phyloP scores from a whole-genome alignment of 2,329 filamentous ascomycete genomes.

The Trichoderma aggressivum region DNA sequence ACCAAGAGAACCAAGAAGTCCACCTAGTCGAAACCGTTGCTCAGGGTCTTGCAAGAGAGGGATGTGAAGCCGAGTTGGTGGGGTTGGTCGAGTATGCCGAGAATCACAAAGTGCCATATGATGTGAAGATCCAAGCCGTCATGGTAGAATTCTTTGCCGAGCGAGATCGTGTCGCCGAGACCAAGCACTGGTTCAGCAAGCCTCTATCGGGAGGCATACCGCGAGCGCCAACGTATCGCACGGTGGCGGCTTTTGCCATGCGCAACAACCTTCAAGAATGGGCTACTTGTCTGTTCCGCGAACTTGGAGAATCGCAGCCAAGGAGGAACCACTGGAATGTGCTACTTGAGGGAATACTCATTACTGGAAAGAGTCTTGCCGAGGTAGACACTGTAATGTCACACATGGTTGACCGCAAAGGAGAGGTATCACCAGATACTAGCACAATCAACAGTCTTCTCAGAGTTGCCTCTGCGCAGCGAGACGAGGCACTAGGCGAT shows the following conservation, averaged over 20 bases:
- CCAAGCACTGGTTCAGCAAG: conserved; percentile 65
- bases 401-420: conserved; percentile 64
- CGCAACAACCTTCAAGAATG: conserved; percentile 59
- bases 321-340: conserved; percentile 65
- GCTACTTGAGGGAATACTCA: conserved; percentile 69
- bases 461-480: conserved; percentile 64
- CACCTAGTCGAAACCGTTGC: conserved; percentile 30
- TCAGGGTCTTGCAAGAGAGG: conserved; percentile 59
- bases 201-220: conserved; percentile 37
- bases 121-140: conserved; percentile 46
- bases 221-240: conserved; percentile 27
- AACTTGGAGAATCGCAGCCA: conserved; percentile 45
- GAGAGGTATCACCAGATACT: conserved; percentile 57
- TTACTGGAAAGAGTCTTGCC: conserved; percentile 62
- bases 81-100: conserved; percentile 53
- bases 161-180: conserved; percentile 54
- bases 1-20: conserved; percentile 20
- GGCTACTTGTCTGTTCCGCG: conserved; percentile 57
- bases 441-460: conserved; percentile 75
- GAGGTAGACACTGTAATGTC: conserved; percentile 54
- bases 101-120: conserved; percentile 43
- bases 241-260: conserved; percentile 50
- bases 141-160: conserved; percentile 62
- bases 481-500: conserved; percentile 69
- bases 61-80: conserved; percentile 55